Evolutionary conservation across 1,284 basidiomycete species (phyloP).

Genomic region (Moesziomyces globuligerus): DNA sequence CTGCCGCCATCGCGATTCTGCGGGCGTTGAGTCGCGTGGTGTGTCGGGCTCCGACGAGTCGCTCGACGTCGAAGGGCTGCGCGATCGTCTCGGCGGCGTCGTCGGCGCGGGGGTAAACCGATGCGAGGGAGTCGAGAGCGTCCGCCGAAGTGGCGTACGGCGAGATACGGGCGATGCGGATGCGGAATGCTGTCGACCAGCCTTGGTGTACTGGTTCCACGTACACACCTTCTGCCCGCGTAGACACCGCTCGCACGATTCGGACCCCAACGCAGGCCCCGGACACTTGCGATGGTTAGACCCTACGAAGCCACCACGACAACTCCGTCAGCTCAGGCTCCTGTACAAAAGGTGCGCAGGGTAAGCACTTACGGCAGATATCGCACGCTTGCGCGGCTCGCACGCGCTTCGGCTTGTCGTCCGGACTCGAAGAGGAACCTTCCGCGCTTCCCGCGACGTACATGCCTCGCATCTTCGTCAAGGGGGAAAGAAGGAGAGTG

Average conservation of each 20-base stretch:
- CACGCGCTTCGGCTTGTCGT: constrained; percentile 3
- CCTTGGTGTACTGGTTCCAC: constrained; percentile 9
- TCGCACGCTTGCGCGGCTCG: constrained; percentile 31
- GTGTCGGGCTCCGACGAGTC: not conserved
- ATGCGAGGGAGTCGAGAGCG: constrained; percentile 4
- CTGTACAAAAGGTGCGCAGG: not conserved
- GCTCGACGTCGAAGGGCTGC: not conserved
- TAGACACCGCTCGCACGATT: constrained; percentile 16
- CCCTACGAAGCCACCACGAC: constrained; percentile 4
- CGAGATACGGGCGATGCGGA: constrained; percentile 7
- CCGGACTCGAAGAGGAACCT: not conserved
- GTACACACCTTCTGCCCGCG: constrained; percentile 15
- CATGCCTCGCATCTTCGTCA: too few species aligned
- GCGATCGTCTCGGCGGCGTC: not conserved
- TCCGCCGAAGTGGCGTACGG: constrained; percentile 5
- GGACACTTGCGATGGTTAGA: constrained; percentile 33
- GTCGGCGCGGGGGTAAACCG: not conserved
- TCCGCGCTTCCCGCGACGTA: too few species aligned
- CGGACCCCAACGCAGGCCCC: constrained; percentile 13
- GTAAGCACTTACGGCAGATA: constrained; percentile 25
- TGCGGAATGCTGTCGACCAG: not conserved
- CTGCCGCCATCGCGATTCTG: too few species aligned
- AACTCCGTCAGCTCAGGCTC: not conserved
- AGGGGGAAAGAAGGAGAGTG: too few species aligned
- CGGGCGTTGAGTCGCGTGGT: not conserved